Base-by-base conservation (phyloP, 148 eudicot species). In the Bassia scoparia region DNA sequence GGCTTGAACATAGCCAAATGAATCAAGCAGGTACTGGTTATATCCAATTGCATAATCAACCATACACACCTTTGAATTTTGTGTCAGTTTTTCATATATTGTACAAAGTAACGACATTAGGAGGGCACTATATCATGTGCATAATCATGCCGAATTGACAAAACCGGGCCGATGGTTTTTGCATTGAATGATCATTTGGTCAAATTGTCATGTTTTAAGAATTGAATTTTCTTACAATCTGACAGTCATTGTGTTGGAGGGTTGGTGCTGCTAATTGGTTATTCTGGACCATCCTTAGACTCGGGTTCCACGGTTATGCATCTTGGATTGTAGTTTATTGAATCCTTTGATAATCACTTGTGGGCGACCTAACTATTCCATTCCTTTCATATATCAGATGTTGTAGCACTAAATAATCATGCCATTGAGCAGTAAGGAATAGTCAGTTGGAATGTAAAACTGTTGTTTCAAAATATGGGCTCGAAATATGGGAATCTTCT, bases 371-470 rank as follows among this genome's bases (percentile, higher is more conserved):
- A 55, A 58, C 59, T 43, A 62, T 68, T n/a, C 16, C 21, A 14
- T 9, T 35, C 16, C 74, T 55, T 41, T 30, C 26, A 21, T 15
- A 13, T 72, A 60, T 77, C 84, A 86, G 88, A 38, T 77, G 68
- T 80, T 44, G 74, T 88, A 24, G 76, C 83, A 35, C 81, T 84
- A 79, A 80, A 86, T 65, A 81, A 88, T 81, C 83, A 80, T 70
- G 89, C 83, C 69, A 86, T 88, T 76, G 92, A 73, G 88, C 84
- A 41, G 87, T n/a, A 84, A 24, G 89, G 92, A n/a, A 62, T 88
- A 73, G 83, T 83, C 46, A 88, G 88, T 72, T 74, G 58, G 87
- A 86, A 79, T 88, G 92, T 46, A 88, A 83, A 83, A 65, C 46
- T 64, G 37, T 88, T 78, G 87, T 83, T 58, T 73, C 76, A 9